Conservation (phyloP, 2,329 filamentous ascomycete species). For the Cytospora leucostoma region DNA sequence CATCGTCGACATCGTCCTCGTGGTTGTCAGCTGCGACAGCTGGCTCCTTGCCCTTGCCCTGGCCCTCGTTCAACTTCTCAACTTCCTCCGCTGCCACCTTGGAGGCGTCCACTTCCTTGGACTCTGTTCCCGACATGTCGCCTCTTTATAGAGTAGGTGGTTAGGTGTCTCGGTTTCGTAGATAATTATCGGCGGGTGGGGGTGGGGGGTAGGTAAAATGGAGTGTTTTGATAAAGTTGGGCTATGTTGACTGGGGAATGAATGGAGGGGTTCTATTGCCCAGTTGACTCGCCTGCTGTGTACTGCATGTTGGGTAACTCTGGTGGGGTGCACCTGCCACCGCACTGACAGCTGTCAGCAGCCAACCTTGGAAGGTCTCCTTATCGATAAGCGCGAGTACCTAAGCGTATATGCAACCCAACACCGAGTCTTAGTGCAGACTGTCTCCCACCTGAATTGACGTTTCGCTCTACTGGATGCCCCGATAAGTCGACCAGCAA, state of each 20-base stretch:
- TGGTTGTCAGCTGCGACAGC: slow-evolving; percentile 48
- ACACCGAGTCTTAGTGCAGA: background rate
- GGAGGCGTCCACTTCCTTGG: slow-evolving; percentile 60
- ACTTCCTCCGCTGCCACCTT: slow-evolving; percentile 49
- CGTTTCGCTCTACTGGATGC: too few relatives aligned
- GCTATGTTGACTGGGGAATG: background rate
- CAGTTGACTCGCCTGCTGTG: too few relatives aligned
- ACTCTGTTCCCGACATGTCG: slow-evolving; percentile 58
- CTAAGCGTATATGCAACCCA: too few relatives aligned
- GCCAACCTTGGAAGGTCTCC: background rate
- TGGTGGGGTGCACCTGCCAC: background rate
- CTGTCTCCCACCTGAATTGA: background rate
- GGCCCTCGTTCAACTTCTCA: slow-evolving; percentile 36
- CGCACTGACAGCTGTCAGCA: background rate
- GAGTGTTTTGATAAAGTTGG: background rate
- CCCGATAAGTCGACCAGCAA: too few relatives aligned
- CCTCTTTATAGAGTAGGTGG: slow-evolving; percentile 1
- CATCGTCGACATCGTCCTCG: slow-evolving; percentile 46
- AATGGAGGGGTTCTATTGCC: background rate
- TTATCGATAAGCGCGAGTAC: background rate
- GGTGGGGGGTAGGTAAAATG: background rate
- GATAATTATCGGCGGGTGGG: background rate
- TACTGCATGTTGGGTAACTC: background rate
- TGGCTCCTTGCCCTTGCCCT: slow-evolving; percentile 48
- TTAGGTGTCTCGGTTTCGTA: background rate